phyloP scores from a whole-genome alignment of 805 yeast species.

The Metschnikowia cerradonensis region DNA sequence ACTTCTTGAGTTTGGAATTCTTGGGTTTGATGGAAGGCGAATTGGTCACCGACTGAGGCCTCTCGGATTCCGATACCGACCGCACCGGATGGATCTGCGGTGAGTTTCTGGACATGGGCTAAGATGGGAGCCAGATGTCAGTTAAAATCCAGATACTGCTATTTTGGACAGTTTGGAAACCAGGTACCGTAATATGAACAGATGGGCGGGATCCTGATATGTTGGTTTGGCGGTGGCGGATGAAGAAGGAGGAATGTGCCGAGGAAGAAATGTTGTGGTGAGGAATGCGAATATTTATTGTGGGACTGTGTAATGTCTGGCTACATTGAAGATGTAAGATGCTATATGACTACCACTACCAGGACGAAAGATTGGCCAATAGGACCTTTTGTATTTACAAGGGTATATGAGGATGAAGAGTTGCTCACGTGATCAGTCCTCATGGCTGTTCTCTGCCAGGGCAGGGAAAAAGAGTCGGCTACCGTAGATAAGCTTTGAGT shows the following conservation, averaged over 20 bases:
- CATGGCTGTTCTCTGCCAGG: too few relatives aligned
- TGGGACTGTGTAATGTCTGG: background rate
- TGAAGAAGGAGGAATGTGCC: background rate
- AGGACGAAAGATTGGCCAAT: too few relatives aligned
- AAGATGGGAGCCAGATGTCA: too few relatives aligned
- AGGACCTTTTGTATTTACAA: too few relatives aligned
- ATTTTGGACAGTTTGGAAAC: too few relatives aligned
- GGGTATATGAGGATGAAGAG: too few relatives aligned
- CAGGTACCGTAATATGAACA: too few relatives aligned
- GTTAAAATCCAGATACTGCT: too few relatives aligned
- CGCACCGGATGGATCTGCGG: conserved; percentile 12
- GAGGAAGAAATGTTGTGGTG: background rate
- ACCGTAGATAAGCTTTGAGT: background rate
- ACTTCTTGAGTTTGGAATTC: conserved; percentile 13
- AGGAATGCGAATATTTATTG: background rate
- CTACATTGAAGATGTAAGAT: background rate
- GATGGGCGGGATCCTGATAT: too few relatives aligned
- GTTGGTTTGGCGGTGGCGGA: background rate
- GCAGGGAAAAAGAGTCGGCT: background rate
- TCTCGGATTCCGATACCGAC: conserved; percentile 11
- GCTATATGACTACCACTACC: too few relatives aligned
- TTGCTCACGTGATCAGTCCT: too few relatives aligned
- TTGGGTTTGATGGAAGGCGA: conserved; percentile 13
- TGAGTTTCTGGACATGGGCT: conserved; percentile 7
- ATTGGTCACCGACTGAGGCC: conserved; percentile 5